Conservation (phyloP, 164 flowering plant genomes). For the Stephania cephalantha region DNA sequence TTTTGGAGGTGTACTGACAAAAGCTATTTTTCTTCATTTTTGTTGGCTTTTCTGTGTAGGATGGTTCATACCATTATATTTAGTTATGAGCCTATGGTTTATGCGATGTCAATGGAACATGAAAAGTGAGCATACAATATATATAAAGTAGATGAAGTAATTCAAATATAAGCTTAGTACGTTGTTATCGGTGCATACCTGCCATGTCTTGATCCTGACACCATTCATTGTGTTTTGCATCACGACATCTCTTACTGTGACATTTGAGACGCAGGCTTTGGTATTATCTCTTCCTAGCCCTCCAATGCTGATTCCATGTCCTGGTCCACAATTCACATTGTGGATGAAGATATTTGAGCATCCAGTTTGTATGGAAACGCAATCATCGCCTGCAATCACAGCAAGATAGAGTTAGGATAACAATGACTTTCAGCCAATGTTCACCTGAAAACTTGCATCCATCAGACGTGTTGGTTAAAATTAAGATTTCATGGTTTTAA, state of each 20-base stretch:
- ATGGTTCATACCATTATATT: neutral
- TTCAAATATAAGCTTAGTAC: neutral
- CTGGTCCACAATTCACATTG: constrained; percentile 35
- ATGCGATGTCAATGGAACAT: neutral
- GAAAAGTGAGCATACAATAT: neutral
- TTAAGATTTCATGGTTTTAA: neutral
- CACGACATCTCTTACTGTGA: constrained; percentile 23
- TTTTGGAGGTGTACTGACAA: too few relatives aligned
- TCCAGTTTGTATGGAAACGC: constrained; percentile 38
- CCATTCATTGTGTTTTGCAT: constrained; percentile 30
- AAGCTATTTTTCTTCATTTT: neutral
- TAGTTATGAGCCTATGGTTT: neutral
- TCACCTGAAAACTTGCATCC: neutral
- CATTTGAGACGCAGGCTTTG: constrained; percentile 34
- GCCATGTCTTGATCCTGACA: constrained; percentile 46
- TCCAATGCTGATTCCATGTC: constrained; percentile 46
- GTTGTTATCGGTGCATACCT: constrained; percentile 21
- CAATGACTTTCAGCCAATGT: neutral
- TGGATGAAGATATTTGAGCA: constrained; percentile 29
- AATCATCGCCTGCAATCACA: constrained; percentile 37
- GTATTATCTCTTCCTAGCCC: constrained; percentile 31
- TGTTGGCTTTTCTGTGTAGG: neutral
- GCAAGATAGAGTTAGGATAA: constrained; percentile 5
- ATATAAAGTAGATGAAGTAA: neutral
- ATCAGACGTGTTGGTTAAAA: neutral